Base-by-base conservation (phyloP, 352 stramenopile genomes). In the Pythium oligandrum region DNA sequence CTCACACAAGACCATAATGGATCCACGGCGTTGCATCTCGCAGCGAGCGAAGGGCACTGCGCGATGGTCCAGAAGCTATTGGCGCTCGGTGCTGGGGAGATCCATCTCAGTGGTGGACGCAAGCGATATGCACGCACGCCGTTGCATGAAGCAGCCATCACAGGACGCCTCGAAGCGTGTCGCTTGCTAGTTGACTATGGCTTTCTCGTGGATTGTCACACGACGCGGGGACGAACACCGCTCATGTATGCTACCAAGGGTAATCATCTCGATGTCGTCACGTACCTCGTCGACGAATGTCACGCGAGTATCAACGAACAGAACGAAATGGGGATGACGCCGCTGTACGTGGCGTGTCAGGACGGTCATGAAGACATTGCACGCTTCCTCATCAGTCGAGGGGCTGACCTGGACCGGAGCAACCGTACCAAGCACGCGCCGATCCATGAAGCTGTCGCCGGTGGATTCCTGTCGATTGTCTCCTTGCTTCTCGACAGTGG, bases 291-390 rank as follows among this genome's bases (percentile, higher is more conserved):
- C 3, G 51, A 60, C 1, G 59, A 86, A 10, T 76, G 74, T 37
- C 56, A 55, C 6, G 78, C 78, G 1, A 76, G 83, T 48, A 68
- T 87, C 37, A 55, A 90, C 64, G 82, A 89, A 50, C 71, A 88
- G 63, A 92, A 89, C 57, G 82, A 90, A 37, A 90, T 88, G 70
- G 77, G 79, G 9, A 69, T 89, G 46, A 90, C 82, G n/a, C 66
- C 82, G 5, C 40, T 90, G 48, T 90, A 90, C 49, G 67, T 79
- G 37, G 82, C 82, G 3, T 69, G 68, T 33, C 80, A 88, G 51
- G 66, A 86, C 40, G 77, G 76, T 30, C 68, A 73, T 7, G 48
- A 63, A 11, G 61, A 65, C 0, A 87, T 87, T 34, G 71, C 83
- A 3, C 48, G 59, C 39, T 69, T 83, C 4, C 59, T 90, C 0